These are phyloP conservation scores for Talaromyces sp. DNA, from an alignment of 2,329 filamentous ascomycete genomes.

Conservation along the genomic window DNA sequence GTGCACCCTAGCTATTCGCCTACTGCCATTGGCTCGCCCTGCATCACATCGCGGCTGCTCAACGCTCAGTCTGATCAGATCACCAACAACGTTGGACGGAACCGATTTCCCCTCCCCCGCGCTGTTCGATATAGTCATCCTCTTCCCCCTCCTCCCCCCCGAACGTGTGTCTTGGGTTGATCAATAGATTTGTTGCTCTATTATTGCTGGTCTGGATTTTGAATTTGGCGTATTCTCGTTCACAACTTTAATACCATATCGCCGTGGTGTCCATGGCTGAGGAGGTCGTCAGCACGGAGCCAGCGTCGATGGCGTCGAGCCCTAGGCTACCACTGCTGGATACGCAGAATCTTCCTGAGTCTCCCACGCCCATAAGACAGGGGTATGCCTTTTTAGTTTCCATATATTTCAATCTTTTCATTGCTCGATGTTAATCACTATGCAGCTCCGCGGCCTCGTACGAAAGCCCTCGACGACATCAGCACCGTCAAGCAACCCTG, in stretches of 20 bases:
- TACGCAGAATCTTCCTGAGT: conserved; percentile 13
- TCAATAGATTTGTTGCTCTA: neutral
- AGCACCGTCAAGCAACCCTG: conserved; percentile 57
- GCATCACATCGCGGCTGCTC: neutral
- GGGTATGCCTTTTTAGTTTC: conserved; percentile 18
- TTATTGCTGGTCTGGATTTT: neutral
- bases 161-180: conserved; percentile 1
- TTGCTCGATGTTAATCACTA: neutral
- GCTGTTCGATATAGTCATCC: conserved; percentile 1
- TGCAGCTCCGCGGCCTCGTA: conserved; percentile 54
- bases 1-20: neutral
- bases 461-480: conserved; percentile 62
- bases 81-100: neutral
- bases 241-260: neutral
- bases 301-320: conserved; percentile 14
- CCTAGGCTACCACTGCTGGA: conserved; percentile 3
- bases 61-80: neutral
- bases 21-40: neutral
- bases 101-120: neutral
- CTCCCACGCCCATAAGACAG: conserved; percentile 21
- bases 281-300: conserved; percentile 9
- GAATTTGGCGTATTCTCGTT: neutral
- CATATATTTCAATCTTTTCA: neutral
- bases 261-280: neutral
- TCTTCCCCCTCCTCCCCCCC: neutral